phyloP scores from a whole-genome alignment of 495 filamentous ascomycete species.

The Collariella sp. region DNA sequence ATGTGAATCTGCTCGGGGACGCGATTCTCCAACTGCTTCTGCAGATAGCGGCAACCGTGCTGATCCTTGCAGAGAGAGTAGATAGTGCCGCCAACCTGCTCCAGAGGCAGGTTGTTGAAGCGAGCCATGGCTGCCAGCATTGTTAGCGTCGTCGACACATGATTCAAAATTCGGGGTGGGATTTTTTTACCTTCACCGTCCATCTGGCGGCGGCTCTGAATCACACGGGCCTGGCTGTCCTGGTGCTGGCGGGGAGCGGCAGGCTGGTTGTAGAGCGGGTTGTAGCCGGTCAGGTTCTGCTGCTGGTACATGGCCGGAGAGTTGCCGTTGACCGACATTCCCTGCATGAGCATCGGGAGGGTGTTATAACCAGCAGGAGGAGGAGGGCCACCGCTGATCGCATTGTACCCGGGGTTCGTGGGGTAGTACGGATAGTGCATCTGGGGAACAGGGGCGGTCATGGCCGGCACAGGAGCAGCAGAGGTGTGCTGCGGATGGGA shows the following conservation, averaged over 20 bases:
- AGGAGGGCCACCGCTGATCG: slow-evolving; percentile 12
- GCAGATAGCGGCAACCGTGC: slow-evolving; percentile 89
- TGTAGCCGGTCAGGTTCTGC: slow-evolving; percentile 42
- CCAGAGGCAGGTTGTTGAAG: slow-evolving; percentile 69
- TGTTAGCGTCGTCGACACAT: background rate
- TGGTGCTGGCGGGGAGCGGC: slow-evolving; percentile 30
- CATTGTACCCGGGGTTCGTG: slow-evolving; percentile 15
- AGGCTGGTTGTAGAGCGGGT: slow-evolving; percentile 33
- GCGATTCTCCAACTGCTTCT: slow-evolving; percentile 93
- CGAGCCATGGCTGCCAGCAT: slow-evolving; percentile 49
- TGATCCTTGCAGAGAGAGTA: slow-evolving; percentile 91
- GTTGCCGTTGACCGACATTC: slow-evolving; percentile 44
- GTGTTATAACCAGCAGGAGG: slow-evolving; percentile 28
- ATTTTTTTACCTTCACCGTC: slow-evolving; percentile 54
- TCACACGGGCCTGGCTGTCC: slow-evolving; percentile 62
- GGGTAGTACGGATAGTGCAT: slow-evolving; percentile 37
- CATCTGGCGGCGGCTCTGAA: slow-evolving; percentile 56
- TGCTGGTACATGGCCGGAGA: slow-evolving; percentile 34
- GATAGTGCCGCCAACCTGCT: slow-evolving; percentile 69
- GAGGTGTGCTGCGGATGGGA: slow-evolving; percentile 29
- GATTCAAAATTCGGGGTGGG: background rate
- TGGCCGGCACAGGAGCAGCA: slow-evolving; percentile 26
- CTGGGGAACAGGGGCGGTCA: slow-evolving; percentile 27
- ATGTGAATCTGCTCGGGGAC: slow-evolving; percentile 73
- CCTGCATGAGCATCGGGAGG: slow-evolving; percentile 55